Conservation (phyloP, 106 monocot species). For the Xerophyta viscosa region DNA sequence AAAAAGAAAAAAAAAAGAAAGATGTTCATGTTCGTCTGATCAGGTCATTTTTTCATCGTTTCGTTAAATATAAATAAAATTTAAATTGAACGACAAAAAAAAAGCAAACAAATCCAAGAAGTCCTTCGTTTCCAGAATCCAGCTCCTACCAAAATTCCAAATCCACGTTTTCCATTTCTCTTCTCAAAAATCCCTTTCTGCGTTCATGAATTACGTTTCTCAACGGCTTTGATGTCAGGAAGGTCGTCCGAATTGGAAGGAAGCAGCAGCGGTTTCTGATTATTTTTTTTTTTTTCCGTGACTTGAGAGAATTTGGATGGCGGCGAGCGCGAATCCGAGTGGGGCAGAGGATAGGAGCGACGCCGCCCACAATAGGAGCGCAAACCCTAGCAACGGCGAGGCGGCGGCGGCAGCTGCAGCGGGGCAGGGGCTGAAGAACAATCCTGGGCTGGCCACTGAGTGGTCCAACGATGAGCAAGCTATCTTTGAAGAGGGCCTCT, state of each 20-base stretch:
- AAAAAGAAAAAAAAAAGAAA: too few relatives aligned
- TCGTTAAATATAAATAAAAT: too few relatives aligned
- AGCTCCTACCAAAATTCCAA: too few relatives aligned
- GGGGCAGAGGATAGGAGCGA: conserved; percentile 24
- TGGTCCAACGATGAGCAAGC: conserved; percentile 41
- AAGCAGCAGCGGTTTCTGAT: background rate
- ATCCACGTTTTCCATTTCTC: too few relatives aligned
- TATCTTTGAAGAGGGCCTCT: conserved; percentile 31
- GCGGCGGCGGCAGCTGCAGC: conserved; percentile 8
- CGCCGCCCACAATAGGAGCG: conserved; percentile 15
- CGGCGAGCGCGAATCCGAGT: conserved; percentile 31
- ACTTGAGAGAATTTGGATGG: conserved; percentile 24
- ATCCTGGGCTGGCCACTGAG: conserved; percentile 26
- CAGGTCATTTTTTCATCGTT: too few relatives aligned
- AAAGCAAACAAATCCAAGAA: too few relatives aligned
- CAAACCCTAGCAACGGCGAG: too few relatives aligned
- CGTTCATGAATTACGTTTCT: too few relatives aligned
- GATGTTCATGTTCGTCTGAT: too few relatives aligned
- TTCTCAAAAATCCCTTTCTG: too few relatives aligned
- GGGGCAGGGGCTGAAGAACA: conserved; percentile 32
- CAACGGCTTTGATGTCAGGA: conserved; percentile 6
- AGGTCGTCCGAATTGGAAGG: background rate
- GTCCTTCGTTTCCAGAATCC: too few relatives aligned
- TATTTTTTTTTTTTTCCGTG: background rate
- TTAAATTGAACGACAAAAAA: too few relatives aligned